phyloP scores from a whole-genome alignment of 2,329 filamentous ascomycete species.

The Aquanectria penicillioides region DNA sequence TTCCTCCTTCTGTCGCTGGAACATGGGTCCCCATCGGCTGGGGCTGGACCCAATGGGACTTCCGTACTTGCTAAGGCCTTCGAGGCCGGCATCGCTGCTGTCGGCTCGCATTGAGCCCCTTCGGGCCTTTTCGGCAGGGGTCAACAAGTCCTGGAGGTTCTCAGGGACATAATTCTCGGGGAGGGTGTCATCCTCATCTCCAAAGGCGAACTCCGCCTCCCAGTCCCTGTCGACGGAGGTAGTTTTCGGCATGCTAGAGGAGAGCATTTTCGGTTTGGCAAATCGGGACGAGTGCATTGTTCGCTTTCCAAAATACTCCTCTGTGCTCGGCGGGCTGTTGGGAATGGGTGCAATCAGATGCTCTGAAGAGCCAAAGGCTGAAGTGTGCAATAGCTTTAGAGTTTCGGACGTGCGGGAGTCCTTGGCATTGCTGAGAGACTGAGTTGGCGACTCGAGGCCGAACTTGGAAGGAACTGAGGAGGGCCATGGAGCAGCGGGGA shows the following conservation, averaged over 20 bases:
- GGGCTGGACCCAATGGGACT: constrained; percentile 69
- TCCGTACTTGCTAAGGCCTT: constrained; percentile 66
- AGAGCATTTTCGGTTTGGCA: constrained; percentile 73
- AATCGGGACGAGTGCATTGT: constrained; percentile 75
- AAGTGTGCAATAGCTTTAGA: constrained; percentile 72
- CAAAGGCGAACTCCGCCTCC: constrained; percentile 76
- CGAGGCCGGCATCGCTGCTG: constrained; percentile 59
- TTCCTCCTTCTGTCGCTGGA: constrained; percentile 69
- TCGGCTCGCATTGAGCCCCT: constrained; percentile 68
- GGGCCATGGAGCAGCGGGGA: constrained; percentile 81
- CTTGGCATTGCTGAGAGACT: constrained; percentile 73
- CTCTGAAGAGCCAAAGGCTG: constrained; percentile 73
- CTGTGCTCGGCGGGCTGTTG: constrained; percentile 59
- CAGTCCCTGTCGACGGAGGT: constrained; percentile 70
- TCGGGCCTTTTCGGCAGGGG: constrained; percentile 73
- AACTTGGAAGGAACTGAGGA: constrained; percentile 94
- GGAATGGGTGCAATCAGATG: constrained; percentile 65
- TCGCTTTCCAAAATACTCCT: constrained; percentile 76
- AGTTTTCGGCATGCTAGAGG: constrained; percentile 73
- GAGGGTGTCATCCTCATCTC: constrained; percentile 74
- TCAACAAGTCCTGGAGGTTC: constrained; percentile 72
- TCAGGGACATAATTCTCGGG: constrained; percentile 75
- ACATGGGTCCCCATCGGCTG: constrained; percentile 69
- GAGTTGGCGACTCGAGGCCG: constrained; percentile 84
- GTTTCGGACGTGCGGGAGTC: constrained; percentile 71